Percentiles rank a stretch among this genome's conserved stretches.
These are phyloP conservation scores for Penicillium sp. DNA, from an alignment of 2,329 filamentous ascomycete genomes.

Conservation along the genomic window DNA sequence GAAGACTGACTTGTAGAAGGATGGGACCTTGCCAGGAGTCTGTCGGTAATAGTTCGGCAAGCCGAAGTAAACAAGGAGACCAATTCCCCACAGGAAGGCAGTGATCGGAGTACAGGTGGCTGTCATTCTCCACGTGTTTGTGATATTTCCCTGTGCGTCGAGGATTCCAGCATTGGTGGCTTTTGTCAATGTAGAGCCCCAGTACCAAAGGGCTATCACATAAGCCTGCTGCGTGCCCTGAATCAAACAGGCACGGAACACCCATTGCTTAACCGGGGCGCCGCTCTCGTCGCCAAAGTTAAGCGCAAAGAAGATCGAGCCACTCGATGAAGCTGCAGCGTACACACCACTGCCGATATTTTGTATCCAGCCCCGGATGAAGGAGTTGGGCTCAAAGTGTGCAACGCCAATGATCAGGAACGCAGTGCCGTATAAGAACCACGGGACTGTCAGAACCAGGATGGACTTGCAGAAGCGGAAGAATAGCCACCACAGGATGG, in stretches of 20 bases:
- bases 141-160: conserved; percentile 38
- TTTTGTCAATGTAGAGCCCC: conserved; percentile 59
- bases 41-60: conserved; percentile 68
- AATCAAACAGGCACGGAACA: conserved; percentile 66
- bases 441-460: conserved; percentile 61
- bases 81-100: conserved; percentile 58
- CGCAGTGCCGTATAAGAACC: conserved; percentile 63
- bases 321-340: conserved; percentile 62
- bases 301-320: conserved; percentile 66
- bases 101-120: conserved; percentile 62
- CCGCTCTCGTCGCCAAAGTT: conserved; percentile 68
- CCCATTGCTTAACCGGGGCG: conserved; percentile 64
- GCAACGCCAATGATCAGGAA: conserved; percentile 66
- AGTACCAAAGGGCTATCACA: conserved; percentile 66
- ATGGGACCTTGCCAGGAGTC: conserved; percentile 63
- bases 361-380: conserved; percentile 56
- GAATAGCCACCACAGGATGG: conserved; percentile 63
- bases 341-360: conserved; percentile 64
- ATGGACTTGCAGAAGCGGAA: conserved; percentile 61
- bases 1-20: conserved; percentile 64
- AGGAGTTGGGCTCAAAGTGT: conserved; percentile 51
- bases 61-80: conserved; percentile 59
- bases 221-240: conserved; percentile 69
- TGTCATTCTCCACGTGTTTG: conserved; percentile 49
- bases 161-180: conserved; percentile 46